phyloP scores from a whole-genome alignment of 768 basidiomycete species.

The Coprinopsis strossmayeri region DNA sequence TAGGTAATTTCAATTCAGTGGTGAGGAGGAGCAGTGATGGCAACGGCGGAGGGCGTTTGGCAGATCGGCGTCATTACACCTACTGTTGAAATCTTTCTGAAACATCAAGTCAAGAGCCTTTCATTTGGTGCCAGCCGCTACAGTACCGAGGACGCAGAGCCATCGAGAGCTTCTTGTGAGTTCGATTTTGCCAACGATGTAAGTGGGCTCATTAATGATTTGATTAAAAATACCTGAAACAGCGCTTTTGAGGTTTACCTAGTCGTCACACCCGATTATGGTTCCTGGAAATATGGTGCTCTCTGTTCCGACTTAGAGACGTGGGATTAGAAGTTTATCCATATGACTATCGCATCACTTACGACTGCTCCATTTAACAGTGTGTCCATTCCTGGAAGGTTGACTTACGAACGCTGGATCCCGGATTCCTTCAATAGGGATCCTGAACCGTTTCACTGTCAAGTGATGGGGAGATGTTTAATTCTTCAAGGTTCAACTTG shows the following conservation, averaged over 20 bases:
- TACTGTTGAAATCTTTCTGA: background rate
- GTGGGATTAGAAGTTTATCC: conserved; percentile 11
- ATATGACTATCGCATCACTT: conserved; percentile 5
- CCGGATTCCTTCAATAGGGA: background rate
- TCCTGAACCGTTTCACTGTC: background rate
- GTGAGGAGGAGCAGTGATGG: conserved; percentile 1
- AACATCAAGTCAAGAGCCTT: conserved; percentile 4
- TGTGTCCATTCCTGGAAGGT: conserved; percentile 1
- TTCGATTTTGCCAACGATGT: too few relatives aligned
- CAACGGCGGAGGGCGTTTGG: conserved; percentile 2
- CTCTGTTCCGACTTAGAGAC: conserved; percentile 6
- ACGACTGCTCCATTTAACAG: conserved; percentile 5
- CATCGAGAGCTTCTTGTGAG: too few relatives aligned
- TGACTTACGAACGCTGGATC: background rate
- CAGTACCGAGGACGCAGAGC: background rate
- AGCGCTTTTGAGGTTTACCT: background rate
- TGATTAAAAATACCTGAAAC: background rate
- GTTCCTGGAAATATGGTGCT: conserved; percentile 8
- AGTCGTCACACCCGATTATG: background rate
- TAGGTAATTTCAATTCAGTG: background rate
- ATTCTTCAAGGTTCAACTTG: background rate
- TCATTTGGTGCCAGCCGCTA: background rate
- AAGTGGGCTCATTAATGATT: too few relatives aligned
- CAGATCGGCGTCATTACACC: conserved; percentile 10
- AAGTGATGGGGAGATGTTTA: background rate